Percentiles rank a stretch among this genome's conserved stretches.
Conservation (phyloP, 2,329 filamentous ascomycete genomes). For the Thyridium curvatum region DNA sequence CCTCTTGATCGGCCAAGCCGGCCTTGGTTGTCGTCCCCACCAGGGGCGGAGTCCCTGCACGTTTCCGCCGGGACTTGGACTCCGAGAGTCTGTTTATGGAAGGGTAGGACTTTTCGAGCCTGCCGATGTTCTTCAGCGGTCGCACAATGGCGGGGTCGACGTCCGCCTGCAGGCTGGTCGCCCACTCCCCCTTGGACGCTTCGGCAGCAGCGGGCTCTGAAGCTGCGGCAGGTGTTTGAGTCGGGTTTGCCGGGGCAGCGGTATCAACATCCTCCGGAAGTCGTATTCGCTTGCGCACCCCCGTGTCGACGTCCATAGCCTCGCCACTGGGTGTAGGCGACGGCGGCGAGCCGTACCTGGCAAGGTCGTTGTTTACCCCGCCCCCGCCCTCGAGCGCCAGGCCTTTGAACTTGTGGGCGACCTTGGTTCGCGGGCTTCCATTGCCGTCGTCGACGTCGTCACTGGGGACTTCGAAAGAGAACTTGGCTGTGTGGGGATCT, state of each 20-base stretch:
- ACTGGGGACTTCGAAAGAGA: constrained; percentile 1
- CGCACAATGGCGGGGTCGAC: constrained; percentile 14
- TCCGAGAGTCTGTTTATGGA: constrained; percentile 31
- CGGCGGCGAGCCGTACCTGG: background rate
- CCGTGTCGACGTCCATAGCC: background rate
- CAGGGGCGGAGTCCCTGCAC: constrained; percentile 30
- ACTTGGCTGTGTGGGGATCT: constrained; percentile 1
- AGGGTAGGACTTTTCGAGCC: constrained; percentile 26
- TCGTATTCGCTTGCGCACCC: too few species aligned
- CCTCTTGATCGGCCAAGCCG: constrained; percentile 14
- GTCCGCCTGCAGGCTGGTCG: constrained; percentile 10
- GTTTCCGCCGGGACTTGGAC: constrained; percentile 25
- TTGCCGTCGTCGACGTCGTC: constrained; percentile 36
- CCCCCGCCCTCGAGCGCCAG: constrained; percentile 38
- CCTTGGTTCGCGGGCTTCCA: constrained; percentile 43
- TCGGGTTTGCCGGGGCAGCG: too few species aligned
- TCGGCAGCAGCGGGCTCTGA: too few species aligned
- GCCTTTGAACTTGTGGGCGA: constrained; percentile 32
- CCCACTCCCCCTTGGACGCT: background rate
- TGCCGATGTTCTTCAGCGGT: constrained; percentile 10
- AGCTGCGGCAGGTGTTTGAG: too few species aligned
- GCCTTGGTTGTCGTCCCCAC: constrained; percentile 8
- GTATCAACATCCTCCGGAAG: too few species aligned
- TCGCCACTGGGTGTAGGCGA: background rate
- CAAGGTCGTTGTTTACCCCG: constrained; percentile 16